Percentiles rank a stretch among this genome's conserved stretches.
Conservation (phyloP, 2,329 filamentous ascomycete genomes). For the Stagonosporopsis vannaccii region DNA sequence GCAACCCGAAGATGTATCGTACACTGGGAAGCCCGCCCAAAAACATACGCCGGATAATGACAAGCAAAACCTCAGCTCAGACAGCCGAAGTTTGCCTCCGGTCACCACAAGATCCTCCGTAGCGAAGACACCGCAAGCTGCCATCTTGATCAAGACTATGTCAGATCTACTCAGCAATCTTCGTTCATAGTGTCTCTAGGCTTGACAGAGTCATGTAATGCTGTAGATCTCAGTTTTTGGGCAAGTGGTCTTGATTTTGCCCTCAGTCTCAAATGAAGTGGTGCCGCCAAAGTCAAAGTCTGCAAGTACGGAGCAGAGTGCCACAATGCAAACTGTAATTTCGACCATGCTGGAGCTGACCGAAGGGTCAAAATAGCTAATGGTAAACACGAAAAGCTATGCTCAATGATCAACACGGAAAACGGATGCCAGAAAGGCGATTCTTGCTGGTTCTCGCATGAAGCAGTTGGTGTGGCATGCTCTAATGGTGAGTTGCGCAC, state of each 20-base stretch:
- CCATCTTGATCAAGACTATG: neutral
- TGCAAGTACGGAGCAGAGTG: slow-evolving; percentile 1
- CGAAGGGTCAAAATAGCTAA: neutral
- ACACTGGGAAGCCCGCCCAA: neutral
- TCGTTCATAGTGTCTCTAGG: neutral
- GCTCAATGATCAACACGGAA: neutral
- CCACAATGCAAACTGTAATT: neutral
- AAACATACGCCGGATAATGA: neutral
- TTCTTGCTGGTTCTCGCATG: slow-evolving; percentile 6
- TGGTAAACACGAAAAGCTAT: neutral
- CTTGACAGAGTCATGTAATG: neutral
- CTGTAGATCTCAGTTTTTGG: neutral
- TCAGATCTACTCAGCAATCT: neutral
- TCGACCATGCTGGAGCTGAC: neutral
- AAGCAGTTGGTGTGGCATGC: neutral
- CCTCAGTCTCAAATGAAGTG: neutral
- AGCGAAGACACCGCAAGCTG: slow-evolving; percentile 3
- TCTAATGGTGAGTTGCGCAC: neutral
- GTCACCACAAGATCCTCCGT: too few relatives aligned
- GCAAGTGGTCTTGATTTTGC: neutral
- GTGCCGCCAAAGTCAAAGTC: neutral
- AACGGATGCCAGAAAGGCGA: neutral
- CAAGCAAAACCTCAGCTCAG: neutral
- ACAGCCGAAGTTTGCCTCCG: neutral
- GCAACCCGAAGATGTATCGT: neutral